phyloP scores from a whole-genome alignment of 2,329 filamentous ascomycete species.

The Alternaria hordeiaustralica region DNA sequence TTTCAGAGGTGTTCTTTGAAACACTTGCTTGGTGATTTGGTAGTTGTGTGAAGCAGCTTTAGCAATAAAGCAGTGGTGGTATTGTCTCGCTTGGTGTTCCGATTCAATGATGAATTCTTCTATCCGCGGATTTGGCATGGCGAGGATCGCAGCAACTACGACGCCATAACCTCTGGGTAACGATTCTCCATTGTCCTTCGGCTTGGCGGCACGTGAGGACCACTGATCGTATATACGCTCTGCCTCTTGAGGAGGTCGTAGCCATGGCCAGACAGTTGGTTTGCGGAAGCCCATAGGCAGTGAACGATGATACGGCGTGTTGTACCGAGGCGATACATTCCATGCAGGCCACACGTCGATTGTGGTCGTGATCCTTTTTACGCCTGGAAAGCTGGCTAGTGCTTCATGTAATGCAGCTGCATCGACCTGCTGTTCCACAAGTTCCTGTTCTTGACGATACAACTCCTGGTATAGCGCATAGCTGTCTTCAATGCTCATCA shows the following conservation, averaged over 20 bases:
- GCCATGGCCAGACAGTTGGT: conserved; percentile 40
- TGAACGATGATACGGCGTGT: conserved; percentile 53
- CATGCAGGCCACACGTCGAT: conserved; percentile 49
- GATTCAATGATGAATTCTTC: conserved; percentile 48
- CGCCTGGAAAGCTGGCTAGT: conserved; percentile 43
- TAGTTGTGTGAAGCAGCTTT: conserved; percentile 3
- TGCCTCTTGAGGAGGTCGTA: not conserved
- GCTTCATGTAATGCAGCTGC: conserved; percentile 42
- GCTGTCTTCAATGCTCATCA: conserved; percentile 32
- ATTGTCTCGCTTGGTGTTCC: conserved; percentile 10
- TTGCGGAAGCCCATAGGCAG: conserved; percentile 52
- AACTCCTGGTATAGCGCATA: conserved; percentile 42
- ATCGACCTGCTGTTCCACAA: conserved; percentile 39
- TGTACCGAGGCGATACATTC: conserved; percentile 47
- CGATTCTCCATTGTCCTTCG: not conserved
- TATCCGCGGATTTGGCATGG: conserved; percentile 31
- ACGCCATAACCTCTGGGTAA: conserved; percentile 41
- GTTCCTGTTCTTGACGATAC: conserved; percentile 40
- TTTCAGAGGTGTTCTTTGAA: conserved; percentile 9
- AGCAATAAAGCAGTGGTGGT: conserved; percentile 10
- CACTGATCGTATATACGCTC: not conserved
- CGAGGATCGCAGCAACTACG: conserved; percentile 33
- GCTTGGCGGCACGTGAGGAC: not conserved
- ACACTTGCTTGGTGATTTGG: conserved; percentile 13
- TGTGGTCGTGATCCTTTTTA: conserved; percentile 50